Evolutionary conservation across 768 basidiomycete genomes (phyloP), one percentile per base, ranked within the genome.

Genomic region (Pleurotus cornucopiae): DNA sequence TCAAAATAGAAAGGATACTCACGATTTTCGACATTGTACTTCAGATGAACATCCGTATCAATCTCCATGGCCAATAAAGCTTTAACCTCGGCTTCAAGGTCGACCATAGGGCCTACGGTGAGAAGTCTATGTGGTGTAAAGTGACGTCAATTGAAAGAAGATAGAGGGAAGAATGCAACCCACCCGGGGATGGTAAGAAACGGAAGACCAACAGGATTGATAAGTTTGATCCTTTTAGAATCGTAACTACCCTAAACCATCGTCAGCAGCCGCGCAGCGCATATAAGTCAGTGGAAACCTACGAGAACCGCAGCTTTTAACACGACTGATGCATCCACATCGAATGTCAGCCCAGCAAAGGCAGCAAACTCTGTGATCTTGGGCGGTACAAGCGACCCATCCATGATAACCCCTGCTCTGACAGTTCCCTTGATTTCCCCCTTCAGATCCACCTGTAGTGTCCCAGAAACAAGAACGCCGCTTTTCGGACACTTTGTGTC

Each of bases 101-200:
- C 59, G 66, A 76, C 76, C 1, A 66, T 64, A 5, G 77, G 74
- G 5, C 74, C 77, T 34, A 78, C 41, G n/a, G 63, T 67, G 12
- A 78, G 62, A 57, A 78, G 67, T 5, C 75, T 73, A 46, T 13
- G 26, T 3, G 21, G 3, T 26, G 26, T 26, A 26, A 26, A 26
- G 26, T 26, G 26, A 26, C 26, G 26, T 26, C 26, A 26, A 26
- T 26, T 26, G 26, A 26, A 26, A 26, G n/a, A 49, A 49, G 39
- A 16, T 44, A 20, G 16, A 48, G 20, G 18, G 3, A 3, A 26
- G 3, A 26, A 26, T 26, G 2, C 26, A 26, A 58, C 66, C 30
- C 58, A 71, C 70, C 68, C 69, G 9, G 73, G 70, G 59, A 74
- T 66, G 21, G 59, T 56, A 41, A 56, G 38, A 26, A 61, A 62